Evolutionary conservation across 345 rosid genomes (phyloP), one percentile per base, ranked within the genome.

Genomic region (Odontarrhena argentea): DNA sequence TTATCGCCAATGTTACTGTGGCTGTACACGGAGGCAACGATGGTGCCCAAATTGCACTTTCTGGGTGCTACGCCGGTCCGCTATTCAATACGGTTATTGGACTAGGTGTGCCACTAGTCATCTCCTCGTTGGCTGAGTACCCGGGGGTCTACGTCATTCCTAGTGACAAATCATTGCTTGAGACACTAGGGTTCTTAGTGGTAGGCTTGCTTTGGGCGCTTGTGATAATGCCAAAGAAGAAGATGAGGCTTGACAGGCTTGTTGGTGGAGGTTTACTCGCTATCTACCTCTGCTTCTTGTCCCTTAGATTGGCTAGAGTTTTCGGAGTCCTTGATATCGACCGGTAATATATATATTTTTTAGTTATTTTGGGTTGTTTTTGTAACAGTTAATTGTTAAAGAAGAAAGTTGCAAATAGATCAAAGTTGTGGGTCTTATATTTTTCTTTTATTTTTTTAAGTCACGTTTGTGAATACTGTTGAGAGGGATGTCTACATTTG

Each of bases 31-130:
- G 94, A 47, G 89, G 97, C 9, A 65, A 73, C 2, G 74, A 78
- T 46, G 96, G 98, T 8, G 89, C 86, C 0, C 97, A 93, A 14
- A 70, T 88, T 40, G 96, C 97, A 3, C 67, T 93, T 48, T 82
- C 97, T 0, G 97, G 97, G 1, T 90, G 96, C 56, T 90, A 90
- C 55, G 99, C 98, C 0, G 92, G 98, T 22, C 97, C 96, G 0
- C 69, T 93, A 45, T 93, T 93, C 76, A 90, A 88, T 82, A 78
- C 78, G 5, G 80, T 93, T 0, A 81, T 84, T 42, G 97, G 97
- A 10, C 70, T 90, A 51, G 97, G 99, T 0, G 50, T 87, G 65
- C 92, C 97, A 35, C 81, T 88, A 5, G 74, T 85, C 61, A 76
- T 74, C 1, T 78, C 89, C n/a, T 71, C 85, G 2, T 86, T 92